phyloP scores from a whole-genome alignment of 371 early-diverging fungal genomes.

The Haplosporangium sp. region DNA sequence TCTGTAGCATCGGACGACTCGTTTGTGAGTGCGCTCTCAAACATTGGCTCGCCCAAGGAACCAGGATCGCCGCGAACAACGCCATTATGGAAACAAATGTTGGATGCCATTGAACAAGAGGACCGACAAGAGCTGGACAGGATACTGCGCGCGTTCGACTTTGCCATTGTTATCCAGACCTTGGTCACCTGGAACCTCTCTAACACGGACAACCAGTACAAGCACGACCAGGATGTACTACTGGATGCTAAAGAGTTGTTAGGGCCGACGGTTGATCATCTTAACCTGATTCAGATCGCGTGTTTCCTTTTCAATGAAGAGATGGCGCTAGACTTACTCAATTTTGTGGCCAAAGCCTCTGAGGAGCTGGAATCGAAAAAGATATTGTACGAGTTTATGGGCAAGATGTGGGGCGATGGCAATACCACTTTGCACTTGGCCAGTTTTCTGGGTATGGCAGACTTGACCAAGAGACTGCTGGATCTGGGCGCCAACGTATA shows the following conservation, averaged over 20 bases:
- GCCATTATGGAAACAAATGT: constrained; percentile 51
- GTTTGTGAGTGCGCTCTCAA: constrained; percentile 44
- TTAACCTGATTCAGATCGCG: constrained; percentile 74
- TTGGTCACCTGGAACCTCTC: constrained; percentile 66
- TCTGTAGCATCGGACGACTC: constrained; percentile 49
- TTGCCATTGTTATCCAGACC: constrained; percentile 60
- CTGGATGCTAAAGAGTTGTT: constrained; percentile 69
- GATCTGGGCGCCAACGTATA: constrained; percentile 68
- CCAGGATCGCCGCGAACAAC: constrained; percentile 39
- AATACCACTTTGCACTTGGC: constrained; percentile 80
- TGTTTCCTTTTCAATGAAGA: constrained; percentile 74
- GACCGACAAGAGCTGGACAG: constrained; percentile 41
- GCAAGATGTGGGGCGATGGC: constrained; percentile 75
- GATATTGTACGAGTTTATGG: constrained; percentile 75
- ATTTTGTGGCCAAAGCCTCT: constrained; percentile 65
- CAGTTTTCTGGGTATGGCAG: constrained; percentile 73
- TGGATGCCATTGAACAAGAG: constrained; percentile 44
- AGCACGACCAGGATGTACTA: constrained; percentile 66
- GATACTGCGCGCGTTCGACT: constrained; percentile 42
- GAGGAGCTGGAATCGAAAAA: constrained; percentile 67
- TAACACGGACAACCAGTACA: constrained; percentile 63
- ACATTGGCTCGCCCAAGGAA: constrained; percentile 46
- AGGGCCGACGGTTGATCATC: constrained; percentile 60
- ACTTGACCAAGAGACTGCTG: constrained; percentile 68
- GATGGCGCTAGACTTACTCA: constrained; percentile 67